Base-by-base conservation (phyloP, 129 eudicot species). In the Glebionis coronaria region DNA sequence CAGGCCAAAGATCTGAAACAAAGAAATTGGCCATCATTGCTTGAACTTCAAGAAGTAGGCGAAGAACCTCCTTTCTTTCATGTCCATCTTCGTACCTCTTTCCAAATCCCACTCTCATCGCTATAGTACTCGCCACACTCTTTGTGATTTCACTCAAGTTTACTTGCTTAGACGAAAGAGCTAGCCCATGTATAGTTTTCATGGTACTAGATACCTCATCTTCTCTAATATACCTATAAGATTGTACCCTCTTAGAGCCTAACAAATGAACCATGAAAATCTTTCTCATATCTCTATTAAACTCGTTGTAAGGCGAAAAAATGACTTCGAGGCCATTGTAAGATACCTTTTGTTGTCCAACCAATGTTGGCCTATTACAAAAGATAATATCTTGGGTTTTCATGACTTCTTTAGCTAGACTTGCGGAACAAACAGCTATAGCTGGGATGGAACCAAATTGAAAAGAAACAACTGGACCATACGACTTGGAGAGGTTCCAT, bases 401-500 rank as follows among this genome's bases (percentile, higher is more conserved):
- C 65, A 69, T 5, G 14, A 55, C 65, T 44, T 69, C 73, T 69
- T 55, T 38, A 0, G 64, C 73, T 23, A 69, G 38, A 54, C 11
- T 56, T 3, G 64, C 65, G 0, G 73, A 69, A 12, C 65, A 69
- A 69, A 69, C 73, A 23, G 44, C 65, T 10, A 69, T 56, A 4
- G 73, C 3, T 40, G 64, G 65, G 14, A 69, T 44, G 28, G 28
- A 70, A 71, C 75, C 75, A n/a, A 70, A 60, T 4, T 29, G 57
- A 4, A 77, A 58, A 29, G 25, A 72, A 44, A 72, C 4, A 21
- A 72, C 11, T 2, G 76, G 76, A 23, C 76, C 76, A 3, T 72
- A 61, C 11, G 50, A 49, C 40, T 62, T 54, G 11, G 69, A 72
- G 40, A 72, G 69, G 38, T 72, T 44, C 76, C 69, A 61, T 61